These are phyloP conservation scores for Tuber magnatum DNA, from an alignment of 495 filamentous ascomycete genomes.

Conservation along the genomic window DNA sequence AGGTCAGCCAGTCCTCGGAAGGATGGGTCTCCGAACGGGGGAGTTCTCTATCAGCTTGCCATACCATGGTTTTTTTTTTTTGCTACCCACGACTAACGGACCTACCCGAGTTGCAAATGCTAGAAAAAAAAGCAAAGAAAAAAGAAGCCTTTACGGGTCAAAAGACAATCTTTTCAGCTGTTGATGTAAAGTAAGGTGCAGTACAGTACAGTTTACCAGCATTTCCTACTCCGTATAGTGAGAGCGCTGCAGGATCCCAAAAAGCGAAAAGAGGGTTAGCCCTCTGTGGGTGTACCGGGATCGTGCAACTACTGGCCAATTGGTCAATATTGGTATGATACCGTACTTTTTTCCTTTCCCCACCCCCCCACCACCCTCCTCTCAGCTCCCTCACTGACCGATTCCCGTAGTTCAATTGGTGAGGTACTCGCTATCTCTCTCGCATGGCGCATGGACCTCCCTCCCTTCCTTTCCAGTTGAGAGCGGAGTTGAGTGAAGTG, in stretches of 20 bases:
- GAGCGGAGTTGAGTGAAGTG: background rate
- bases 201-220: background rate
- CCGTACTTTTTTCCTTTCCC: background rate
- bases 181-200: background rate
- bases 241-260: background rate
- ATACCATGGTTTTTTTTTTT: background rate
- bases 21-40: background rate
- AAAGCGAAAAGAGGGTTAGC: background rate
- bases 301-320: background rate
- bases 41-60: background rate
- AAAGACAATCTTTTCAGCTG: background rate
- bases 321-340: background rate
- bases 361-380: no score
- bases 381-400: background rate
- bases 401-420: background rate
- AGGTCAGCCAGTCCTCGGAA: background rate
- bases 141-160: background rate
- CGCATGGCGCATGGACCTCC: background rate
- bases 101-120: background rate
- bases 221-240: background rate
- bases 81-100: background rate
- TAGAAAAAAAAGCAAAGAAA: constrained; percentile 4
- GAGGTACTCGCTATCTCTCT: background rate
- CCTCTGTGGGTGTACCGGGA: background rate
- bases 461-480: background rate